These are phyloP conservation scores for Camelina sativa DNA, from an alignment of 345 rosid species.

Conservation along the genomic window DNA sequence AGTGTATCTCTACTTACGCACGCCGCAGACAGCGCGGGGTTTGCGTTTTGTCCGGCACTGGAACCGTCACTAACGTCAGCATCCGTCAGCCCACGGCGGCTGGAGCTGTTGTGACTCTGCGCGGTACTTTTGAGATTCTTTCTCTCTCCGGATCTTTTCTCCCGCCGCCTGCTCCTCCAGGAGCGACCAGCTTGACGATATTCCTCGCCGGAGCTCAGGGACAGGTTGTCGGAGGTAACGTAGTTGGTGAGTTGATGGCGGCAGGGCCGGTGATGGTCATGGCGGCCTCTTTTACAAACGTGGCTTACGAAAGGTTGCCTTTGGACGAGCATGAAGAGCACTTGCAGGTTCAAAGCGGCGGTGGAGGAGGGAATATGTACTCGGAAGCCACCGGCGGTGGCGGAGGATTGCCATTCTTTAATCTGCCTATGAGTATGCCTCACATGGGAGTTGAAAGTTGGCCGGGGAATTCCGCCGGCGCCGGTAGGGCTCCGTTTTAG, in stretches of 20 bases:
- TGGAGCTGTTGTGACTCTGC: constrained; percentile 77
- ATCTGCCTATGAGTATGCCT: constrained; percentile 74
- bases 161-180: constrained; percentile 97
- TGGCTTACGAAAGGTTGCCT: constrained; percentile 91
- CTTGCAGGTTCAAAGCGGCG: constrained; percentile 61
- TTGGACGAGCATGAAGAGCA: constrained; percentile 85
- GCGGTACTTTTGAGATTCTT: constrained; percentile 91
- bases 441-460: constrained; percentile 88
- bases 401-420: constrained; percentile 71
- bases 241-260: constrained; percentile 88
- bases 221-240: constrained; percentile 93
- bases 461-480: constrained; percentile 65
- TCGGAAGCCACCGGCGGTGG: constrained; percentile 47
- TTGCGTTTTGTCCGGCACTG: constrained; percentile 84
- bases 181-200: constrained; percentile 87
- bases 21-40: constrained; percentile 90
- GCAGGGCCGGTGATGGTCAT: constrained; percentile 95
- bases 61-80: constrained; percentile 89
- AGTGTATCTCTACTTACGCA: constrained; percentile 85
- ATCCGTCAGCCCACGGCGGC: constrained; percentile 88
- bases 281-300: constrained; percentile 91
- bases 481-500: constrained; percentile 70
- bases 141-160: constrained; percentile 89
- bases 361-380: constrained; percentile 44
- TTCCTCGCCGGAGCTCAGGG: constrained; percentile 91